Evolutionary conservation across 2,329 filamentous ascomycete species (phyloP), one percentile per base, ranked within the genome.

Genomic region (Pseudohalonectria lignicola): DNA sequence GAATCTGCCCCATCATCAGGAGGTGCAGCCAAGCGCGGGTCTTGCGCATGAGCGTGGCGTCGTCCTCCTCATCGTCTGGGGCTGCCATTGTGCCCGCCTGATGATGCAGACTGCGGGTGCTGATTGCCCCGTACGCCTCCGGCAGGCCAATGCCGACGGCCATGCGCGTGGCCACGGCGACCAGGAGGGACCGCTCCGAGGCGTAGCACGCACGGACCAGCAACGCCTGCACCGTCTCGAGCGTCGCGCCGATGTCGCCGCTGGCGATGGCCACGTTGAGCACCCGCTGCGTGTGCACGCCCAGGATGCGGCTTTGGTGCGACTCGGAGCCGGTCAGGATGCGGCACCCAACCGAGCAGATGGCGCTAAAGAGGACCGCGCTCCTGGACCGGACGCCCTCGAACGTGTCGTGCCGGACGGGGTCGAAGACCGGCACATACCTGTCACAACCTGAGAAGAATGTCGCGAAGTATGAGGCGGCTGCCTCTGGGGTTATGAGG

Each of bases 141-240:
- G 66, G 61, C 1, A 74, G 48, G 2, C 61, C 57, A 5, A 71
- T 45, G 29, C 71, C 64, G 2, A 71, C 51, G 1, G 69, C 67
- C 56, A 73, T 68, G 28, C 66, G 56, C 4, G 66, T 59, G 1
- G 70, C 69, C 31, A 70, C 60, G 0, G 68, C 66, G 3, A 69
- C 53, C 0, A 74, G 52, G 1, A 73, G 47, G 7, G 66, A 69
- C 1, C 69, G 59, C 37, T 73, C 69, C 4, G 71, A 59, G 0
- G 64, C 65, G 43, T 74, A 75, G 39, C 66, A 69, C 1, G 69
- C 67, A 35, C 67, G 59, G 2, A 74, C 54, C 0, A 73, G 50
- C 6, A 75, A 53, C 4, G 70, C 67, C 40, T 75, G 70, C 0
- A 74, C 51, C 0, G 64, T 66, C 41, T 74, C 71, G 0, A 73